Evolutionary conservation across 2,329 filamentous ascomycete species (phyloP).

Genomic region (Nigrospora sphaerica): DNA sequence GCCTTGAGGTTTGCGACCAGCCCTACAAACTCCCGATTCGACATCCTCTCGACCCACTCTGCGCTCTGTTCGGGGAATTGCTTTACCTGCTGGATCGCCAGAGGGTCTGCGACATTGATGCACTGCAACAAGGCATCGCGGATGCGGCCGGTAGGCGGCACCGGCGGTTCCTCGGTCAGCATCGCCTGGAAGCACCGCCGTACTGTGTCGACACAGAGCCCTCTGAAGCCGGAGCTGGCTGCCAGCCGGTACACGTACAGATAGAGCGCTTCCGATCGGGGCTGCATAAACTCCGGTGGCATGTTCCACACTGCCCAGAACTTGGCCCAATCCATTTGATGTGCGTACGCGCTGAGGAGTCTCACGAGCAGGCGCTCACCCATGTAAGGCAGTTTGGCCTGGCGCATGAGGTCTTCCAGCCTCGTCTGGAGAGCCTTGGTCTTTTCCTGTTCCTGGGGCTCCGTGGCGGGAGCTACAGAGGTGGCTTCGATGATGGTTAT

Average conservation of each 20-base stretch:
- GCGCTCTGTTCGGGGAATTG: no score
- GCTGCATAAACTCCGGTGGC: slow-evolving; percentile 38
- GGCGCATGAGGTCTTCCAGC: slow-evolving; percentile 36
- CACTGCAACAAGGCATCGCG: slow-evolving; percentile 44
- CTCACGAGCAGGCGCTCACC: slow-evolving; percentile 26
- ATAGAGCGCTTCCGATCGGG: slow-evolving; percentile 49
- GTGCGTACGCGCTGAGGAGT: slow-evolving; percentile 39
- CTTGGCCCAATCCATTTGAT: slow-evolving; percentile 40
- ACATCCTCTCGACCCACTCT: neutral
- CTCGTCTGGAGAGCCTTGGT: slow-evolving; percentile 32
- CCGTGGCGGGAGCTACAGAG: slow-evolving; percentile 22
- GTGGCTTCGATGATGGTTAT: slow-evolving; percentile 36
- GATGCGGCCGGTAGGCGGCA: slow-evolving; percentile 36
- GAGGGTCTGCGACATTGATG: slow-evolving; percentile 46
- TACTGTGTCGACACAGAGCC: slow-evolving; percentile 37
- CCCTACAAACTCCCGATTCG: slow-evolving; percentile 23
- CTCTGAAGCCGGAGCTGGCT: slow-evolving; percentile 33
- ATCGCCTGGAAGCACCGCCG: slow-evolving; percentile 54
- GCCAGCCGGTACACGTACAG: slow-evolving; percentile 42
- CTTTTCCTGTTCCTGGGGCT: slow-evolving; percentile 16
- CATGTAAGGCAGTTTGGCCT: slow-evolving; percentile 29
- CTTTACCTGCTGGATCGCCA: slow-evolving; percentile 18
- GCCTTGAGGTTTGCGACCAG: slow-evolving; percentile 13
- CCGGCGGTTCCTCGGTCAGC: slow-evolving; percentile 42
- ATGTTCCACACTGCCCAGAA: slow-evolving; percentile 57